Base-by-base conservation (phyloP, 768 basidiomycete species). In the Boletus subparvulus region DNA sequence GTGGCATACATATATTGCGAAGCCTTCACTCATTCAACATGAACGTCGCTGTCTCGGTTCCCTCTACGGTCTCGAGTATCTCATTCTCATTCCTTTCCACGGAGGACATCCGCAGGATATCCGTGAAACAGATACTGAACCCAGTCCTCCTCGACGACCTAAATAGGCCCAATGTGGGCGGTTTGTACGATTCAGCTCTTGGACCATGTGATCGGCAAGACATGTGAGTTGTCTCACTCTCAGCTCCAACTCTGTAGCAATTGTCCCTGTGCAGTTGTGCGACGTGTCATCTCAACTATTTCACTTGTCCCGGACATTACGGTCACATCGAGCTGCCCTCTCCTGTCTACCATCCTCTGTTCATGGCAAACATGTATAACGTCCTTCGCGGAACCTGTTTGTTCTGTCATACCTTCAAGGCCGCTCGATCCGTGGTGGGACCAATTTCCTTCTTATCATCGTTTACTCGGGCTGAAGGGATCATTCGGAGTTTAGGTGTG, bases 41-140 rank as follows among this genome's bases (percentile, higher is more conserved):
- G 96, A 95, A 99, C 74, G 90, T 96, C 74, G 81, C 94, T 6
- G 83, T 90, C 64, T 88, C 95, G 13, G 73, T 98, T 42, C 88
- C 93, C n/a, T 88, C 94, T 0, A 84, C 86, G 32, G 87, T 95
- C 59, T 75, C 85, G 52, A 88, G 89, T 60, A 75, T 98, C 57
- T 93, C 94, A 10, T 99, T 99, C 73, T 94, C 94, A 1, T 96
- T 94, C 72, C 85, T 99, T 50, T 84, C 89, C 16, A 78, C 92
- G 14, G 82, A 90, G 63, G 95, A 99, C 73, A 81, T 98, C 67
- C 85, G 90, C 44, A 84, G 89, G 55, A 93, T 98, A 68, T 96
- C 94, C n/a, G 96, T 98, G 68, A 95, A 97, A 76, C 93, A 97
- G 77, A 89, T 98, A 60, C 83, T 93, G 51, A 98, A 98, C 71